These are phyloP conservation scores for Botrytis squamosa DNA, from an alignment of 2,329 filamentous ascomycete genomes.

Conservation along the genomic window DNA sequence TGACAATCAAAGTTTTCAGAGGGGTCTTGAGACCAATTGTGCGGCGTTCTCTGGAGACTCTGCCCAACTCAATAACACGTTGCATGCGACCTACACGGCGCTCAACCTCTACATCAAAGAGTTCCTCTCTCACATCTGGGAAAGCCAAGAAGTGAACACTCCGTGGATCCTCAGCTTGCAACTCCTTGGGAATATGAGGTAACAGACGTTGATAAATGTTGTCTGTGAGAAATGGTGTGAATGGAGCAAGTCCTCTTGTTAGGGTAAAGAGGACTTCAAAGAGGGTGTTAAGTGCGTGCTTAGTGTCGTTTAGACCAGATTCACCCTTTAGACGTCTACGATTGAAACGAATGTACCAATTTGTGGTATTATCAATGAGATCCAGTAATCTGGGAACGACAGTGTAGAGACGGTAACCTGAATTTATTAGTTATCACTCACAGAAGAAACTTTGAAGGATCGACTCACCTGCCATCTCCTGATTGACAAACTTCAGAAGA, in stretches of 20 bases:
- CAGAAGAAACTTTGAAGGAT: neutral
- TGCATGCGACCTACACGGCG: conserved; percentile 89
- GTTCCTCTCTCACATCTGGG: conserved; percentile 81
- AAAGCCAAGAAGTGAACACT: conserved; percentile 92
- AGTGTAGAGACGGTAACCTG: conserved; percentile 76
- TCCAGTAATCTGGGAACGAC: conserved; percentile 81
- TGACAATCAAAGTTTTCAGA: conserved; percentile 82
- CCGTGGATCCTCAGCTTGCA: conserved; percentile 69
- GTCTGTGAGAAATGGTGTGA: conserved; percentile 93
- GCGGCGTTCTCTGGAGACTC: conserved; percentile 81
- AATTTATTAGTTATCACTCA: conserved; percentile 19
- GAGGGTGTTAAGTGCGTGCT: conserved; percentile 87
- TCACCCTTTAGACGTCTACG: conserved; percentile 88
- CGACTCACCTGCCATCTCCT: conserved; percentile 77
- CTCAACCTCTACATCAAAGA: conserved; percentile 85
- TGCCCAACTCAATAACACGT: conserved; percentile 86
- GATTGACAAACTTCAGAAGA: conserved; percentile 84
- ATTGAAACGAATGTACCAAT: conserved; percentile 98
- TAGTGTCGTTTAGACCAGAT: conserved; percentile 79
- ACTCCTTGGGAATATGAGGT: conserved; percentile 73
- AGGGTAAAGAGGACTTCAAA: conserved; percentile 93
- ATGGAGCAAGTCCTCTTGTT: conserved; percentile 83
- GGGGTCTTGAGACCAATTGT: conserved; percentile 87
- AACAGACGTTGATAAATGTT: conserved; percentile 86
- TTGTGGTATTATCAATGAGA: conserved; percentile 93